Conservation (phyloP, 1,139 yeast species). For the Taphrina wiesneri region DNA sequence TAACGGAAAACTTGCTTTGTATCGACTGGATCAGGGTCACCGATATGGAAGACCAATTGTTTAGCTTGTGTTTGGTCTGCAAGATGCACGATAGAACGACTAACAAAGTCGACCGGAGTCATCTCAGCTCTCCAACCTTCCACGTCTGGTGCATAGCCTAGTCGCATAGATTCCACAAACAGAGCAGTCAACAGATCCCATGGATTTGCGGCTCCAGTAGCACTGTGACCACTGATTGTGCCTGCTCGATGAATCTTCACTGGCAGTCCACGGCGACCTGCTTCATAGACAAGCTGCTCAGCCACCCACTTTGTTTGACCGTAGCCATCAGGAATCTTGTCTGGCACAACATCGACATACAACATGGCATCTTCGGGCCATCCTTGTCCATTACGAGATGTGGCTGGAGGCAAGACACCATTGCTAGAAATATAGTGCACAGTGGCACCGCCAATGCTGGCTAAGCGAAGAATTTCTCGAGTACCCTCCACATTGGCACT, state of each 20-base stretch:
- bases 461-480: slow-evolving; percentile 75
- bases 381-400: slow-evolving; percentile 15
- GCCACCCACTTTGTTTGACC: slow-evolving; percentile 99
- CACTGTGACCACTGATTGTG: slow-evolving; percentile 82
- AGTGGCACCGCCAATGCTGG: slow-evolving; percentile 71
- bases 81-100: slow-evolving; percentile 11
- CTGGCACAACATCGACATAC: slow-evolving; percentile 61
- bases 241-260: slow-evolving; percentile 95
- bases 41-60: slow-evolving; percentile 21
- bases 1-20: slow-evolving; percentile 7
- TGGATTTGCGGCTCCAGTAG: slow-evolving; percentile 85
- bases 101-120: slow-evolving; percentile 27
- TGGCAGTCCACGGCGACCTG: slow-evolving; percentile 76
- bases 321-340: slow-evolving; percentile 78
- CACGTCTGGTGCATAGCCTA: slow-evolving; percentile 82
- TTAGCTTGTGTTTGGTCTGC: slow-evolving; percentile 18
- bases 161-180: slow-evolving; percentile 89
- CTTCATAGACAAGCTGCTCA: slow-evolving; percentile 79
- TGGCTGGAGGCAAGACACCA: slow-evolving; percentile 56
- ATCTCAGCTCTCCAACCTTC: slow-evolving; percentile 52
- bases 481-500: slow-evolving; percentile 92
- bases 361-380: slow-evolving; percentile 63
- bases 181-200: slow-evolving; percentile 93
- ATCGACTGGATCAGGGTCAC: slow-evolving; percentile 19
- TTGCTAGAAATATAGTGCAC: slow-evolving; percentile 96